Conservation (phyloP, 1,284 basidiomycete species). For the Pseudozyma sp. region DNA sequence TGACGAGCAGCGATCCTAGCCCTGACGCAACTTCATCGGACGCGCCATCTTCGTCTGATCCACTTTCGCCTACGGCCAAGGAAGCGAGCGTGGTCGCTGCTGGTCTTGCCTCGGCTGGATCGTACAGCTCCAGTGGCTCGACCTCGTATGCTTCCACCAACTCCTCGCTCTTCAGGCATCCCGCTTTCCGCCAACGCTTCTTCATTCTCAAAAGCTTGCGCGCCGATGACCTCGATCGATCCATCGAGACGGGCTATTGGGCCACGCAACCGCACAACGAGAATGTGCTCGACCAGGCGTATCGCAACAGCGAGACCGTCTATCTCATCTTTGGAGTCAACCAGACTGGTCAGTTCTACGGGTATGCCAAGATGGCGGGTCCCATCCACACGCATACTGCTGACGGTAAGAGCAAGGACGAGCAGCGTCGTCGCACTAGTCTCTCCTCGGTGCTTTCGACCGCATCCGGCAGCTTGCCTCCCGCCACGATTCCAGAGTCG, state of each 20-base stretch:
- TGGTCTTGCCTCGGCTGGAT: conserved; percentile 33
- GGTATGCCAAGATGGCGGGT: conserved; percentile 67
- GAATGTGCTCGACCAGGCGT: conserved; percentile 80
- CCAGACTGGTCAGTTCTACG: conserved; percentile 76
- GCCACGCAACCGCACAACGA: conserved; percentile 95
- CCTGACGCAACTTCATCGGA: conserved; percentile 3
- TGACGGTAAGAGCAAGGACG: conserved; percentile 30
- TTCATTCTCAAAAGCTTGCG: conserved; percentile 87
- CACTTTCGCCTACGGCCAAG: conserved; percentile 16
- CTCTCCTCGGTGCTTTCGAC: conserved; percentile 26
- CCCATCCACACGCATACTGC: conserved; percentile 45
- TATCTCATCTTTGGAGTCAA: conserved; percentile 91
- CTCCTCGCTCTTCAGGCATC: conserved; percentile 77
- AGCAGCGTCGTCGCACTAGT: conserved; percentile 29
- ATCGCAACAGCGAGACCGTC: conserved; percentile 85
- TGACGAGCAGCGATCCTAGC: neutral
- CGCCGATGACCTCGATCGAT: conserved; percentile 84
- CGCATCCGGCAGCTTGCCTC: conserved; percentile 16
- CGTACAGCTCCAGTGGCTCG: conserved; percentile 51
- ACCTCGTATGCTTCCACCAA: conserved; percentile 64
- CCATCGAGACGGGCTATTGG: conserved; percentile 85
- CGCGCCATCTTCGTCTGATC: conserved; percentile 10
- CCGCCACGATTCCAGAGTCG: conserved; percentile 21
- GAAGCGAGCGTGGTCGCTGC: conserved; percentile 13
- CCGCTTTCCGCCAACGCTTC: conserved; percentile 84